phyloP scores from a whole-genome alignment of 306 rosid species.

The Pueraria montana region DNA sequence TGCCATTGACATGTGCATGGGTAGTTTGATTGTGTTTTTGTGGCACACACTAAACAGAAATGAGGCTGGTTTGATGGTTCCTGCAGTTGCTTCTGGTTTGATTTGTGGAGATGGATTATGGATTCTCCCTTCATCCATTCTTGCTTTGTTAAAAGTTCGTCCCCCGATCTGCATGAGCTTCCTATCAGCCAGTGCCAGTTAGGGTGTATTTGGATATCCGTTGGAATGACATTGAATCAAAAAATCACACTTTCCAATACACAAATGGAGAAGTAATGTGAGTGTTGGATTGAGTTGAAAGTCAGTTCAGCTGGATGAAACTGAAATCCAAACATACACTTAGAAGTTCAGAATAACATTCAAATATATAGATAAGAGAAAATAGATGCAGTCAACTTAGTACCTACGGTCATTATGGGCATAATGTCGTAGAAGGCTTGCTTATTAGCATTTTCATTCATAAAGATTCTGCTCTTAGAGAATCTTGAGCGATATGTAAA shows the following conservation, averaged over 20 bases:
- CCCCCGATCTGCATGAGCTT: conserved; percentile 98
- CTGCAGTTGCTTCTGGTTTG: conserved; percentile 97
- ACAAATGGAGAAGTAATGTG: too few relatives aligned
- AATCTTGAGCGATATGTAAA: conserved; percentile 33
- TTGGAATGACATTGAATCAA: too few relatives aligned
- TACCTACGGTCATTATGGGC: conserved; percentile 24
- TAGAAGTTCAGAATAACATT: conserved; percentile 38
- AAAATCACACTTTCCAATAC: too few relatives aligned
- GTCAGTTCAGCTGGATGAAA: too few relatives aligned
- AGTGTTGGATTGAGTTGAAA: too few relatives aligned
- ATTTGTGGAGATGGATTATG: conserved; percentile 98
- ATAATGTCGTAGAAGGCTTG: conserved; percentile 37
- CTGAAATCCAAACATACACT: too few relatives aligned
- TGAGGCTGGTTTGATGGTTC: conserved; percentile 80
- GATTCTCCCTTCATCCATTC: conserved; percentile 95
- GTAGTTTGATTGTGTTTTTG: conserved; percentile 78
- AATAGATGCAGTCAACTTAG: conserved; percentile 12
- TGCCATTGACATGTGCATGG: conserved; percentile 95
- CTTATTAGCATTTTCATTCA: not conserved
- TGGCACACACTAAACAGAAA: conserved; percentile 73
- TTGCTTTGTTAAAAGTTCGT: conserved; percentile 78
- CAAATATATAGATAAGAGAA: conserved; percentile 22
- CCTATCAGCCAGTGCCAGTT: conserved; percentile 55
- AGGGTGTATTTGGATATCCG: too few relatives aligned
- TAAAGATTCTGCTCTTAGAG: conserved; percentile 27